phyloP scores from a whole-genome alignment of 176 grass and related monocot species.

The Stipa capillata region DNA sequence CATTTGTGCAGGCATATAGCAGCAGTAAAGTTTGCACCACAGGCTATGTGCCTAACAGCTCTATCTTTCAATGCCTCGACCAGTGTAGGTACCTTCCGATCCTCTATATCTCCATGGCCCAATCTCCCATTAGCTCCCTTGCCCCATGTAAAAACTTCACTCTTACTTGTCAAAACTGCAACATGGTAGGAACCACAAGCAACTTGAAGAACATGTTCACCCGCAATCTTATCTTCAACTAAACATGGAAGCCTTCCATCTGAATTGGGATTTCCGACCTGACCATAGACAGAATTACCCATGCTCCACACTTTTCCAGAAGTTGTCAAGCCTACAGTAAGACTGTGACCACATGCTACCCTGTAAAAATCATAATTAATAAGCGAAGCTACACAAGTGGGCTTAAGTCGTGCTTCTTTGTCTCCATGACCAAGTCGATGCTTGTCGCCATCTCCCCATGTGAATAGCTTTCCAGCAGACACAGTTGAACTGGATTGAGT shows the following conservation, averaged over 20 bases:
- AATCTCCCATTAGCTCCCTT: neutral
- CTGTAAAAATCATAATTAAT: neutral
- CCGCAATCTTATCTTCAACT: constrained; percentile 42
- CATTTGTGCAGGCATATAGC: constrained; percentile 83
- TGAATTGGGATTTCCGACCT: neutral
- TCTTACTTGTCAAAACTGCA: neutral
- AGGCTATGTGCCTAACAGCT: constrained; percentile 15
- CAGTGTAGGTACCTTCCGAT: neutral
- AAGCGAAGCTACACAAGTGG: constrained; percentile 32
- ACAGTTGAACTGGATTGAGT: neutral
- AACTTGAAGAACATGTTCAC: constrained; percentile 25
- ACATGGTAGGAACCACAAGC: constrained; percentile 52
- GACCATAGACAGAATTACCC: neutral
- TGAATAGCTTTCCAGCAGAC: neutral
- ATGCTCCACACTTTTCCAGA: neutral
- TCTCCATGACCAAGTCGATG: constrained; percentile 34
- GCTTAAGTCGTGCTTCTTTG: constrained; percentile 20
- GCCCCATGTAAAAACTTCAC: constrained; percentile 11
- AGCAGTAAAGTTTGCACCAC: constrained; percentile 28
- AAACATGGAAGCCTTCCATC: neutral
- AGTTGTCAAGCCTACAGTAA: neutral
- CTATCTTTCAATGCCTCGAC: constrained; percentile 17
- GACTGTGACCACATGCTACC: neutral
- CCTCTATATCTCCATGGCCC: neutral
- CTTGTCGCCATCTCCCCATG: neutral